Percentiles rank a stretch among this genome's conserved stretches.
These are phyloP conservation scores for Ajuga chamaepitys DNA, from an alignment of 257 asterid species.

Conservation along the genomic window DNA sequence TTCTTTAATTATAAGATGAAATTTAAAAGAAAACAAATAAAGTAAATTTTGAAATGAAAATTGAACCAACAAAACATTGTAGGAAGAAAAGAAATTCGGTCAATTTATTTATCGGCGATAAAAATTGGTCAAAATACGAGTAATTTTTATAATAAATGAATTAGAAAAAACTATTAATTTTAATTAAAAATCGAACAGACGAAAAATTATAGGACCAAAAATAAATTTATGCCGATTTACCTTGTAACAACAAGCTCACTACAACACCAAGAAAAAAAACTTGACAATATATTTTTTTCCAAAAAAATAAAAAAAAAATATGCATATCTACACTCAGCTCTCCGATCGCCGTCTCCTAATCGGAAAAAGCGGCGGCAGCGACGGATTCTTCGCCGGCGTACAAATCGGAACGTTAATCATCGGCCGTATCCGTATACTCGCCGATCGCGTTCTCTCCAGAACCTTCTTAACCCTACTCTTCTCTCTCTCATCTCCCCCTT, in stretches of 20 bases:
- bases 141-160: too few species aligned
- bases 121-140: too few species aligned
- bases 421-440: constrained; percentile 60
- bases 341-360: constrained; percentile 36
- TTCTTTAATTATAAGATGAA: too few species aligned
- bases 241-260: background rate
- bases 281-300: background rate
- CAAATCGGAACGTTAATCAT: constrained; percentile 77
- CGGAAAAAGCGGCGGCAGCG: constrained; percentile 55
- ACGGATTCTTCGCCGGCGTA: constrained; percentile 39
- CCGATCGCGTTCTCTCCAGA: constrained; percentile 63
- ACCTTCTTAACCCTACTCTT: constrained; percentile 60
- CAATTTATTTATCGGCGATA: too few species aligned
- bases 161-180: too few species aligned
- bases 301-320: background rate
- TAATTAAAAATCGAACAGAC: too few species aligned
- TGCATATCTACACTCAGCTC: background rate
- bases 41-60: too few species aligned
- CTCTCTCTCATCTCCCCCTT: constrained; percentile 23
- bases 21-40: too few species aligned
- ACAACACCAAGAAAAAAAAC: background rate
- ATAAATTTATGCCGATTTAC: too few species aligned
- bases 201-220: too few species aligned
- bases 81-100: too few species aligned
- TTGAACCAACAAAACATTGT: too few species aligned